Conservation (phyloP, 208 protist species). For the Leishmania mexicana region DNA sequence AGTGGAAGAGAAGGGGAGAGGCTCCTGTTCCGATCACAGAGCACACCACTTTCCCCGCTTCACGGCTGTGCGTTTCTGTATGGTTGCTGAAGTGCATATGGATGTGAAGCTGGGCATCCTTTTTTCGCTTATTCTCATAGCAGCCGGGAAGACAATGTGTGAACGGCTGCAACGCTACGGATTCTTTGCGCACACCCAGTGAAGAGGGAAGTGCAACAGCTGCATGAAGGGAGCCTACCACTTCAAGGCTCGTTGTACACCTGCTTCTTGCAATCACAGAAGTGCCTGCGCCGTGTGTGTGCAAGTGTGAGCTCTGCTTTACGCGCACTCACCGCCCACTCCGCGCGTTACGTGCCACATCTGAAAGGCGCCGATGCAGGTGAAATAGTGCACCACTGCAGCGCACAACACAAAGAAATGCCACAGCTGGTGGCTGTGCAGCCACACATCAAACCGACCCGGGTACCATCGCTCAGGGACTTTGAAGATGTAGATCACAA, state of each 20-base stretch:
- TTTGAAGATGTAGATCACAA: conserved; percentile 82
- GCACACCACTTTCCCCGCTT: not conserved
- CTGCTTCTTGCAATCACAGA: not conserved
- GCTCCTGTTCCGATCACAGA: not conserved
- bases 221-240: not conserved
- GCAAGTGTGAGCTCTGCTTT: not conserved
- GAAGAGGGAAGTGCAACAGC: not conserved
- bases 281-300: not conserved
- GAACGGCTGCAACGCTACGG: not conserved
- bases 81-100: not conserved
- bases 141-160: not conserved
- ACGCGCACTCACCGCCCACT: conserved; percentile 29
- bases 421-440: conserved; percentile 83
- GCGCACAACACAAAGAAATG: conserved; percentile 78
- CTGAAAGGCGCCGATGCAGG: conserved; percentile 62
- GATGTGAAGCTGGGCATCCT: not conserved
- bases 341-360: conserved; percentile 46
- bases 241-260: not conserved
- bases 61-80: not conserved
- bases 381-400: conserved; percentile 75
- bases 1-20: not conserved
- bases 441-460: conserved; percentile 73
- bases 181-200: not conserved
- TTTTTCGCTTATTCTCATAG: not conserved
- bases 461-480: conserved; percentile 77